A percentile compares a stretch with the other conserved stretches of the same genome.
Evolutionary conservation across 306 rosid species (phyloP).

Genomic region (Vigna nakashimae): DNA sequence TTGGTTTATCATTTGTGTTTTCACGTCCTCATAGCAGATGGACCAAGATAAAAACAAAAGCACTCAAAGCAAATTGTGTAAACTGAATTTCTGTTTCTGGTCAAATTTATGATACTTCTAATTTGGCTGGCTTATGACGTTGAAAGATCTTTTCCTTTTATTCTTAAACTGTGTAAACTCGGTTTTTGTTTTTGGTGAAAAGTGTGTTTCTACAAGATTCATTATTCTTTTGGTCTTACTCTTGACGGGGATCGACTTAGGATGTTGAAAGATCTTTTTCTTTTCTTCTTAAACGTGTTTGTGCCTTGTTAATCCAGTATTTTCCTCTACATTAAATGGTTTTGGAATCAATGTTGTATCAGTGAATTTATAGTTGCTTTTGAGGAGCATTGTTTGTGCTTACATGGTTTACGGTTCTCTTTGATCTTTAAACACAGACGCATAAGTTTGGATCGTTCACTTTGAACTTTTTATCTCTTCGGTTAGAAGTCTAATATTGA

Average conservation of each 20-base stretch:
- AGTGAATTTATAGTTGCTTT: constrained; percentile 2
- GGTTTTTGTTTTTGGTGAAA: neutral
- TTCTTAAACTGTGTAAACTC: neutral
- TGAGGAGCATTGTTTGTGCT: neutral
- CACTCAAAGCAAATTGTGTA: neutral
- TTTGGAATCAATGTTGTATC: neutral
- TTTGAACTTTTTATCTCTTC: too few relatives aligned
- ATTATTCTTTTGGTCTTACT: neutral
- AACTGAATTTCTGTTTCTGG: neutral
- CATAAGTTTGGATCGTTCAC: neutral
- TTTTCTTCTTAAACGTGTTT: neutral
- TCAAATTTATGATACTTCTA: neutral
- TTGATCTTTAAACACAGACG: neutral
- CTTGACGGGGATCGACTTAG: neutral
- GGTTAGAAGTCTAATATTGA: too few relatives aligned
- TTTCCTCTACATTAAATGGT: neutral
- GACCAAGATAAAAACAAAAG: neutral
- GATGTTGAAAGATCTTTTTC: neutral
- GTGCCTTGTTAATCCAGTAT: neutral
- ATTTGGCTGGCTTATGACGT: neutral
- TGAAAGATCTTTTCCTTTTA: constrained; percentile 2
- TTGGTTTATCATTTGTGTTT: neutral
- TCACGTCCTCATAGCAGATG: neutral
- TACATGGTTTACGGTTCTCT: neutral
- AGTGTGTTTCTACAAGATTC: neutral